Evolutionary conservation across 345 rosid species (phyloP).

Genomic region (Kernera saxatilis): DNA sequence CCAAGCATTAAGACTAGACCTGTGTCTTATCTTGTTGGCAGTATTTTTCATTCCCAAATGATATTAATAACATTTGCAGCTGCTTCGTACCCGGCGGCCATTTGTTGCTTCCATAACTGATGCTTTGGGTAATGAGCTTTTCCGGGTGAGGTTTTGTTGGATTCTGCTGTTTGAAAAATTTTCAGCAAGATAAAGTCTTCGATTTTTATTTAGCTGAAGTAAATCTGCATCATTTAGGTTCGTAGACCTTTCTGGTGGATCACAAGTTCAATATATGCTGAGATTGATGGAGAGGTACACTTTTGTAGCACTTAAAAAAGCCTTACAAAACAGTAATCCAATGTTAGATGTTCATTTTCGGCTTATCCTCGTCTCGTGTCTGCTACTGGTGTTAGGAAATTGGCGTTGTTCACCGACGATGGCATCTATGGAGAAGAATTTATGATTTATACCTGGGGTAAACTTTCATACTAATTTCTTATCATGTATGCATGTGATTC

Average conservation of each 20-base stretch:
- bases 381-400: constrained; percentile 48
- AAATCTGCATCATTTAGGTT: constrained; percentile 47
- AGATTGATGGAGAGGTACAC: constrained; percentile 79
- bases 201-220: constrained; percentile 25
- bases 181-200: constrained; percentile 2
- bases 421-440: constrained; percentile 98
- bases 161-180: constrained; percentile 4
- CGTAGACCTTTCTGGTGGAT: constrained; percentile 97
- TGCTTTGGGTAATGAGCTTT: constrained; percentile 67
- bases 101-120: constrained; percentile 77
- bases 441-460: constrained; percentile 95
- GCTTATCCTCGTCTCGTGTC: constrained; percentile 11
- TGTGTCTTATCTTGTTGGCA: neutral
- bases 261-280: constrained; percentile 90
- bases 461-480: neutral
- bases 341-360: neutral
- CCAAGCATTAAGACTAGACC: neutral
- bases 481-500: neutral
- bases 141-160: constrained; percentile 52
- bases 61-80: constrained; percentile 34
- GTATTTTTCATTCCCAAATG: neutral
- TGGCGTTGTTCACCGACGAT: constrained; percentile 89
- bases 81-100: constrained; percentile 85
- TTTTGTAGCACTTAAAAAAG: neutral
- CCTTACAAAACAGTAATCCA: neutral